A percentile compares a stretch with the other conserved stretches of the same genome.
These are phyloP conservation scores for Globisporangium acanthophoron DNA, from an alignment of 352 stramenopile genomes.

Conservation along the genomic window DNA sequence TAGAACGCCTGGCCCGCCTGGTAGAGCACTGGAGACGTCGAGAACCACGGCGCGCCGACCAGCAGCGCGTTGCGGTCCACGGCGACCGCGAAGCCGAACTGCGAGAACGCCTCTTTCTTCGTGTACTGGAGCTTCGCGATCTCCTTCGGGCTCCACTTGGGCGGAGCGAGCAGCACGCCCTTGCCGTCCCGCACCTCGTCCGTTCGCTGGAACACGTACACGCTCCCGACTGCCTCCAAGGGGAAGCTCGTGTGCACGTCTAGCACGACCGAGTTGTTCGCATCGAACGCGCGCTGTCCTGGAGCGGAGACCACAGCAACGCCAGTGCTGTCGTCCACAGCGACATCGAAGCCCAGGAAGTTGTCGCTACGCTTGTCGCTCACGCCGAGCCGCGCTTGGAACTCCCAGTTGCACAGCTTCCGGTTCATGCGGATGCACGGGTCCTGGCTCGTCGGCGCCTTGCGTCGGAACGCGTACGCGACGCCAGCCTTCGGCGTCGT, in stretches of 20 bases:
- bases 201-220: conserved; percentile 62
- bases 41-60: conserved; percentile 53
- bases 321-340: conserved; percentile 75
- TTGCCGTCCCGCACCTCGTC: conserved; percentile 68
- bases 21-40: conserved; percentile 29
- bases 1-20: conserved; percentile 54
- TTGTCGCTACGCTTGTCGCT: conserved; percentile 88
- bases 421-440: conserved; percentile 62
- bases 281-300: conserved; percentile 64
- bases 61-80: conserved; percentile 53
- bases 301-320: conserved; percentile 79
- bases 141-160: conserved; percentile 68
- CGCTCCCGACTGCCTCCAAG: conserved; percentile 44
- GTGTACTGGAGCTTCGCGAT: conserved; percentile 73
- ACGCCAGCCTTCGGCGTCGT: conserved; percentile 61
- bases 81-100: conserved; percentile 50
- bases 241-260: conserved; percentile 18
- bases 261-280: conserved; percentile 72
- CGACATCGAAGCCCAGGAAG: conserved; percentile 83
- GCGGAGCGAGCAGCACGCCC: conserved; percentile 48
- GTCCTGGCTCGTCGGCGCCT: conserved; percentile 41
- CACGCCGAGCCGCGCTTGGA: conserved; percentile 81
- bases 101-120: conserved; percentile 48
- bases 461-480: conserved; percentile 77
- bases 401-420: conserved; percentile 79